Conservation (phyloP, 164 flowering plant genomes). For the Nelumbo lutea region DNA sequence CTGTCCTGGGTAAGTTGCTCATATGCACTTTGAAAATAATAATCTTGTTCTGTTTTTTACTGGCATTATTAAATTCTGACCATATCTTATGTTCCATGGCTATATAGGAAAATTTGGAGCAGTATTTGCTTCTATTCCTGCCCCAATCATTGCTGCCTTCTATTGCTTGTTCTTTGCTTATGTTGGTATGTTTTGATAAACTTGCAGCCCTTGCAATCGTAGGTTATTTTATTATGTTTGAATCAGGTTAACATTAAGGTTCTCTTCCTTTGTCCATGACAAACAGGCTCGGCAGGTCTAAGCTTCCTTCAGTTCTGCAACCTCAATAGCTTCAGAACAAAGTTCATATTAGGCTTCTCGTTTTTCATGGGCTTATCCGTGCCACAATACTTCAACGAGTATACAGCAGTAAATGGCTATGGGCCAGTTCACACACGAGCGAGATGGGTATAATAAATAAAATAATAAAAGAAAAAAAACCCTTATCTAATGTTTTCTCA, state of each 20-base stretch:
- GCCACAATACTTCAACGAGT: constrained; percentile 94
- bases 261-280: neutral
- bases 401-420: constrained; percentile 56
- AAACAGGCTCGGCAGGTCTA: constrained; percentile 74
- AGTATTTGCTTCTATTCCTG: constrained; percentile 88
- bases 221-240: neutral
- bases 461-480: neutral
- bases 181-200: constrained; percentile 60
- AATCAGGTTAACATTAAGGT: neutral
- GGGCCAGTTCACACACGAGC: constrained; percentile 87
- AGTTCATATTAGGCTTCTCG: constrained; percentile 86
- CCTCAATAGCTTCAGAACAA: constrained; percentile 89
- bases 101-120: constrained; percentile 94
- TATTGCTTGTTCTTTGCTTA: constrained; percentile 94
- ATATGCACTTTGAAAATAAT: neutral
- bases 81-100: neutral
- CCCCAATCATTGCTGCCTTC: constrained; percentile 80
- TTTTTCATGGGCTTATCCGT: constrained; percentile 86
- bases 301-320: constrained; percentile 96
- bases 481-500: neutral
- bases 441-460: constrained; percentile 71
- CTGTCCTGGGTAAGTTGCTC: constrained; percentile 67
- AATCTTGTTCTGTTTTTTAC: neutral
- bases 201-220: neutral
- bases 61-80: neutral